Percentiles rank a stretch among this genome's conserved stretches.
These are phyloP conservation scores for Sphagnum fallax DNA, from an alignment of 228 moss, liverwort and hornwort genomes.

Conservation along the genomic window DNA sequence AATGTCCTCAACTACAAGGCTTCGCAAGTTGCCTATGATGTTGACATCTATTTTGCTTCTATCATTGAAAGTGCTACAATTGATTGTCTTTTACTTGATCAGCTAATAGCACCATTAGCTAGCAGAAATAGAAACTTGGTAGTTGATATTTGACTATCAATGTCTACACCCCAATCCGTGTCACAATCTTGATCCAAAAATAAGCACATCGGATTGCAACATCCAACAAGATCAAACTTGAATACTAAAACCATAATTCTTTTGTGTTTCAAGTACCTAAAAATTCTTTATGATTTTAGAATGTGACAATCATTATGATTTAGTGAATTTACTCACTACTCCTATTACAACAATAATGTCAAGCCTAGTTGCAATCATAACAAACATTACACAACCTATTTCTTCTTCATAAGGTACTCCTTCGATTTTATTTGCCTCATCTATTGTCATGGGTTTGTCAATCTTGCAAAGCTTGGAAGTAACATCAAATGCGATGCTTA, in stretches of 20 bases:
- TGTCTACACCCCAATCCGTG: neutral
- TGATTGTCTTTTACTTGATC: neutral
- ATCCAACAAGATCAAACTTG: neutral
- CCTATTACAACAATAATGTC: neutral
- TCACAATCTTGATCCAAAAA: neutral
- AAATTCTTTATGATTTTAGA: neutral
- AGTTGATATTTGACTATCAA: neutral
- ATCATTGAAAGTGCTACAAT: neutral
- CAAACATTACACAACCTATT: neutral
- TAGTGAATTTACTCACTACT: neutral
- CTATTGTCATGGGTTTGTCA: neutral
- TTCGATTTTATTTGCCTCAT: neutral
- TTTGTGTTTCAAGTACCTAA: neutral
- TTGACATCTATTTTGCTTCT: conserved; percentile 4
- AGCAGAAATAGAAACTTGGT: neutral
- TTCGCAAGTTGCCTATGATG: neutral
- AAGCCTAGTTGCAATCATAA: neutral
- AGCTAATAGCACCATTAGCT: neutral
- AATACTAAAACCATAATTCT: neutral
- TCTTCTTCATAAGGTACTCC: neutral
- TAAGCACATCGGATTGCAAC: neutral
- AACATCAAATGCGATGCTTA: neutral
- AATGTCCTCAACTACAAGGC: conserved; percentile 2
- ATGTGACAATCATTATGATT: neutral
- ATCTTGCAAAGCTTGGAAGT: neutral